These are phyloP conservation scores for Aspergillus carlsbadensis DNA, from an alignment of 495 filamentous ascomycete species.

Conservation along the genomic window DNA sequence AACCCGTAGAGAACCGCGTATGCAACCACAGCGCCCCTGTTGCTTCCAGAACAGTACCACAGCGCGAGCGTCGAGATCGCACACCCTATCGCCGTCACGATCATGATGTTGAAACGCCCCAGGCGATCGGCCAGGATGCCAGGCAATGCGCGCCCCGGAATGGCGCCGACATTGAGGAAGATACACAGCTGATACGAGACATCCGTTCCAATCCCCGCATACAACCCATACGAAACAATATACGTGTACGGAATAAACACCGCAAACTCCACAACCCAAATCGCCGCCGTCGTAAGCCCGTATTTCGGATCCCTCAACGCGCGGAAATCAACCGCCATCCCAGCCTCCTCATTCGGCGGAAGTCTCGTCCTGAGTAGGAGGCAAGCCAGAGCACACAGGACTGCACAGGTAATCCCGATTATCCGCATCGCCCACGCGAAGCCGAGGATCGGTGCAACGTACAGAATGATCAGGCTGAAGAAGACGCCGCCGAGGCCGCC, in stretches of 20 bases:
- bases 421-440: conserved; percentile 73
- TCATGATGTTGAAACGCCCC: conserved; percentile 69
- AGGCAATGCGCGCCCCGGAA: conserved; percentile 44
- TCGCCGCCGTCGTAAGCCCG: conserved; percentile 54
- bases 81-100: conserved; percentile 46
- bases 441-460: conserved; percentile 58
- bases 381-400: conserved; percentile 47
- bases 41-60: conserved; percentile 44
- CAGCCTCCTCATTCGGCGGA: conserved; percentile 19
- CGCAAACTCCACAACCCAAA: conserved; percentile 74
- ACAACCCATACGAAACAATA: conserved; percentile 58
- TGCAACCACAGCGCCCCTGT: conserved; percentile 48
- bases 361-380: conserved; percentile 25
- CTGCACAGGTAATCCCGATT: conserved; percentile 49
- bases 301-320: conserved; percentile 35
- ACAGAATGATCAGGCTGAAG: conserved; percentile 69
- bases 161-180: conserved; percentile 52
- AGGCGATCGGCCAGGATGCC: conserved; percentile 65
- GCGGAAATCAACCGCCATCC: conserved; percentile 23
- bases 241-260: conserved; percentile 73
- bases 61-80: conserved; percentile 49
- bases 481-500: conserved; percentile 70
- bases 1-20: conserved; percentile 63
- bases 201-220: conserved; percentile 13
- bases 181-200: conserved; percentile 58